These are phyloP conservation scores for Trametes gibbosa DNA, from an alignment of 768 basidiomycete species.

Conservation along the genomic window DNA sequence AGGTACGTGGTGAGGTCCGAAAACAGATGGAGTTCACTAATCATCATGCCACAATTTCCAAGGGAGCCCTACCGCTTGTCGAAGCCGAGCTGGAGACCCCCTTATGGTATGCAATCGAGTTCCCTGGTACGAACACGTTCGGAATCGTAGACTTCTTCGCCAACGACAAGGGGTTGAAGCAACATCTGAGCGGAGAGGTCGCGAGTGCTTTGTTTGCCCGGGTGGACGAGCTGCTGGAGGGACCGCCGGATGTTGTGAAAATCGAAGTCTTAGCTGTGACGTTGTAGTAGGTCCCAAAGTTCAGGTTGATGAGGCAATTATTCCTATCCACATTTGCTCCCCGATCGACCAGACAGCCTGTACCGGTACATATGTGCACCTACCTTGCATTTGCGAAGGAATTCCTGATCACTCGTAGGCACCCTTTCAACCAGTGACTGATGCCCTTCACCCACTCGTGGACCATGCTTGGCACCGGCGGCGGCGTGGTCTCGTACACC, in stretches of 20 bases:
- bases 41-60: background rate
- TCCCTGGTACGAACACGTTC: slow-evolving; percentile 36
- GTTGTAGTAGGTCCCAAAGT: background rate
- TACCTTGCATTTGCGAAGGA: too few relatives aligned
- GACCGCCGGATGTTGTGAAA: slow-evolving; percentile 31
- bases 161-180: slow-evolving; percentile 31
- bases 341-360: background rate
- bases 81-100: slow-evolving; percentile 35
- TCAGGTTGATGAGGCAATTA: too few relatives aligned
- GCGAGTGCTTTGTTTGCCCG: slow-evolving; percentile 35
- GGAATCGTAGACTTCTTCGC: slow-evolving; percentile 40
- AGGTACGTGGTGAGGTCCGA: slow-evolving; percentile 24
- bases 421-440: too few relatives aligned
- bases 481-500: too few relatives aligned
- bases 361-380: background rate
- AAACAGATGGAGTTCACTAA: background rate
- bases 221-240: slow-evolving; percentile 32
- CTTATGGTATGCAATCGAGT: slow-evolving; percentile 40
- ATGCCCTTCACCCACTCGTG: too few relatives aligned
- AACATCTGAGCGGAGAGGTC: slow-evolving; percentile 36
- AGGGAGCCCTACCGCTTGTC: slow-evolving; percentile 35
- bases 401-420: too few relatives aligned
- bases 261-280: slow-evolving; percentile 36
- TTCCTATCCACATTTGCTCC: background rate
- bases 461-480: too few relatives aligned